These are phyloP conservation scores for Sophora flavescens DNA, from an alignment of 306 rosid species.

Conservation along the genomic window DNA sequence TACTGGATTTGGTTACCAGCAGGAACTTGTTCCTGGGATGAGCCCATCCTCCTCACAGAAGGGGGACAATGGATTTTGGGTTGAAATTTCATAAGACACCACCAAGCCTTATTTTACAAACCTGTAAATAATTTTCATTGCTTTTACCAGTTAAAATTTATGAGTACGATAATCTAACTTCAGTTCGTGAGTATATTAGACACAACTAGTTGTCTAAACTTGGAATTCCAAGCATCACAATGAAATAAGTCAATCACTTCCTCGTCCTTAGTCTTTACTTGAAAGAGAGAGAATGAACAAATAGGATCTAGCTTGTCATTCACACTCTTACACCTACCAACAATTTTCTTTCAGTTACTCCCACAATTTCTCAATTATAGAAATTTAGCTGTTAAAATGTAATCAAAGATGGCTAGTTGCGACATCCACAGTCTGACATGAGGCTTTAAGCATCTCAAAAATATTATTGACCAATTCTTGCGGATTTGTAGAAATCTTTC, in stretches of 20 bases:
- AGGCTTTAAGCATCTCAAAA: not conserved
- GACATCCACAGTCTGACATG: not conserved
- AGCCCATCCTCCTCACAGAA: too few relatives aligned
- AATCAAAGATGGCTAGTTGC: not conserved
- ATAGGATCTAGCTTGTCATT: not conserved
- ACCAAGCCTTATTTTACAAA: too few relatives aligned
- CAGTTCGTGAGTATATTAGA: too few relatives aligned
- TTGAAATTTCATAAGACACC: too few relatives aligned
- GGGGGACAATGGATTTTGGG: too few relatives aligned
- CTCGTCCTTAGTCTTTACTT: conserved; percentile 4
- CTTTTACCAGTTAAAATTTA: too few relatives aligned
- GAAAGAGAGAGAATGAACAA: conserved; percentile 1
- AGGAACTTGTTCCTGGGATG: too few relatives aligned
- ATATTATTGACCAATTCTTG: too few relatives aligned
- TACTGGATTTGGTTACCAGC: too few relatives aligned
- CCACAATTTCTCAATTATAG: not conserved
- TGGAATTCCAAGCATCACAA: not conserved
- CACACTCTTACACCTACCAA: conserved; percentile 6
- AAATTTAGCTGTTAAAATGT: not conserved
- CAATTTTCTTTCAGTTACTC: conserved; percentile 10
- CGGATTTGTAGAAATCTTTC: too few relatives aligned
- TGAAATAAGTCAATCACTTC: not conserved
- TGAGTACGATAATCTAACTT: too few relatives aligned
- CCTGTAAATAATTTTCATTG: too few relatives aligned
- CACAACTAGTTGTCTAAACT: not conserved